These are phyloP conservation scores for Podospora bellae-mahoneyi DNA, from an alignment of 495 filamentous ascomycete species.

Conservation along the genomic window DNA sequence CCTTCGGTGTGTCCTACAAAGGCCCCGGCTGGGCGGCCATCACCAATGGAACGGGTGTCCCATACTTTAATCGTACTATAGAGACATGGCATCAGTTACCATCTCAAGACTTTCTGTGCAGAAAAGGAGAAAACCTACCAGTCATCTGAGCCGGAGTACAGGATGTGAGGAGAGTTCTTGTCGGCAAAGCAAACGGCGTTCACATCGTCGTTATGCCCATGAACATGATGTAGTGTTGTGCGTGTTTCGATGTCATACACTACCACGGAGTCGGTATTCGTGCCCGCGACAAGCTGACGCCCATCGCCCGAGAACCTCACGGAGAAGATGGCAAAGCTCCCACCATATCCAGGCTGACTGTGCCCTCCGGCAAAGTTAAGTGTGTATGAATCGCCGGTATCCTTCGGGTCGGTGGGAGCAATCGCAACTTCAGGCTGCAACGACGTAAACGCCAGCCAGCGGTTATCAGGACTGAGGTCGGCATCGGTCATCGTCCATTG, in stretches of 20 bases:
- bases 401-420: conserved; percentile 79
- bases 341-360: conserved; percentile 40
- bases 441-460: conserved; percentile 82
- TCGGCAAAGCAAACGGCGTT: conserved; percentile 98
- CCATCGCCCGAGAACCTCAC: conserved; percentile 92
- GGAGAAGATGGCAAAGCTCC: conserved; percentile 70
- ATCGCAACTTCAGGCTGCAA: conserved; percentile 79
- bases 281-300: conserved; percentile 85
- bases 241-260: conserved; percentile 91
- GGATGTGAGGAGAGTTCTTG: conserved; percentile 80
- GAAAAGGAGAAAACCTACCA: conserved; percentile 30
- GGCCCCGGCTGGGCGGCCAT: conserved; percentile 81
- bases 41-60: conserved; percentile 88
- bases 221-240: conserved; percentile 66
- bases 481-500: conserved; percentile 97
- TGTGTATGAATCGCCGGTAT: conserved; percentile 69
- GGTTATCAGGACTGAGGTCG: conserved; percentile 86
- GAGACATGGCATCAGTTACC: not conserved
- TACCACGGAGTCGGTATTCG: conserved; percentile 70
- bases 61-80: conserved; percentile 79
- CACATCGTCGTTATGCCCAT: conserved; percentile 81
- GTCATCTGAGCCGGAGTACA: conserved; percentile 96
- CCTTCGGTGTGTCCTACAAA: conserved; percentile 95
- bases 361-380: conserved; percentile 62
- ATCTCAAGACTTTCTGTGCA: not conserved